Evolutionary conservation across 202 grass and related monocot species (phyloP).

Genomic region (Digitaria exilis): DNA sequence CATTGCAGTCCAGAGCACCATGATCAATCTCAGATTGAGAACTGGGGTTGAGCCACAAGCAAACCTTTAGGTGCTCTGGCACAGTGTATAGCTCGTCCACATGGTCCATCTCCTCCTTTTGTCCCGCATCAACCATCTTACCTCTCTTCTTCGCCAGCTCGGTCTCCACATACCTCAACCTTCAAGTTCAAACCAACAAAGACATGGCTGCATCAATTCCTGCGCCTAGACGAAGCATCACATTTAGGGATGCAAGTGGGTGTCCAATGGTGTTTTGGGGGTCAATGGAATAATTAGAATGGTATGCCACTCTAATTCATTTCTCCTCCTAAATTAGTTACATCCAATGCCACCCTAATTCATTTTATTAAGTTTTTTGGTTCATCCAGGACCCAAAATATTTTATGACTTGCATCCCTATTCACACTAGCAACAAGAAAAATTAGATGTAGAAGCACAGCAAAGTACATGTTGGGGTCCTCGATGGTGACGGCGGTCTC

Average conservation of each 20-base stretch:
- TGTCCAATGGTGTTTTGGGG: too few relatives aligned
- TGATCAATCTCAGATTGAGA: background rate
- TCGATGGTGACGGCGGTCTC: conserved; percentile 90
- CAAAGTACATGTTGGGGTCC: conserved; percentile 88
- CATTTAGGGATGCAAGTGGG: background rate
- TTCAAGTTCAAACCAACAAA: conserved; percentile 15
- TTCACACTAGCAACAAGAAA: background rate
- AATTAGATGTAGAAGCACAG: background rate
- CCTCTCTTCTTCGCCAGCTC: conserved; percentile 80
- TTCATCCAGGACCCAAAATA: too few relatives aligned
- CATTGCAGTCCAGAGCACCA: conserved; percentile 4
- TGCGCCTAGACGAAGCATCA: background rate
- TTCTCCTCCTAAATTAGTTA: too few relatives aligned
- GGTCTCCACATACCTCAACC: conserved; percentile 68
- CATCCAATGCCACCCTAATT: too few relatives aligned
- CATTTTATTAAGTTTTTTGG: too few relatives aligned
- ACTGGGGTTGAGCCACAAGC: conserved; percentile 31
- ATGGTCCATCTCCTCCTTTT: conserved; percentile 78
- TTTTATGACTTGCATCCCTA: too few relatives aligned
- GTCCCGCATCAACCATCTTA: conserved; percentile 62
- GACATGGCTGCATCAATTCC: background rate
- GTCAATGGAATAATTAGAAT: too few relatives aligned
- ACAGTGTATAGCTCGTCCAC: conserved; percentile 77
- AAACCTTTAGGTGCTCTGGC: conserved; percentile 94
- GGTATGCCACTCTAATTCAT: too few relatives aligned